Evolutionary conservation across 768 basidiomycete genomes (phyloP).

Genomic region (Boletus barrowsii): DNA sequence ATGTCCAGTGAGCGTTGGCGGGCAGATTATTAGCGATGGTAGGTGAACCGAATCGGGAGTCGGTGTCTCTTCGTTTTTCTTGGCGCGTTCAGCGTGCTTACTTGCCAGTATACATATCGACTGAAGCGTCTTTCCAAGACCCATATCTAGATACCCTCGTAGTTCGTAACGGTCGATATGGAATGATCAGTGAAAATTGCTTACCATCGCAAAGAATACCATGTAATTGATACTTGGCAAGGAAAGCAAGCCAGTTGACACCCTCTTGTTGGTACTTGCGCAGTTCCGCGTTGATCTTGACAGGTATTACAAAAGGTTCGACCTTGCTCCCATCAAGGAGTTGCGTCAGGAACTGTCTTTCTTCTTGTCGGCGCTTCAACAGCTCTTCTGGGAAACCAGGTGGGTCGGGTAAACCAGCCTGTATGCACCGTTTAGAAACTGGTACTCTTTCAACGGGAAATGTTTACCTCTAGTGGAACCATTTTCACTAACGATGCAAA

Average conservation of each 20-base stretch:
- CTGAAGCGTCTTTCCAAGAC: conserved; percentile 95
- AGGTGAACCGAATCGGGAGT: conserved; percentile 80
- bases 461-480: conserved; percentile 88
- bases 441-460: neutral
- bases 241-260: conserved; percentile 97
- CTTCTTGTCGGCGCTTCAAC: conserved; percentile 77
- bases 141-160: conserved; percentile 72
- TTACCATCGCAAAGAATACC: conserved; percentile 96
- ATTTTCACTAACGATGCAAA: conserved; percentile 98
- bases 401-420: conserved; percentile 98
- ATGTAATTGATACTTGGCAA: conserved; percentile 96
- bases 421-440: neutral
- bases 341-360: conserved; percentile 90
- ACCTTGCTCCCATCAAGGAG: conserved; percentile 94
- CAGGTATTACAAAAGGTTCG: conserved; percentile 82
- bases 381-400: conserved; percentile 87
- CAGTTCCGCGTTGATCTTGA: conserved; percentile 87
- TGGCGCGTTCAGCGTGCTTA: conserved; percentile 85
- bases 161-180: neutral
- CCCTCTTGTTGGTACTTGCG: conserved; percentile 98
- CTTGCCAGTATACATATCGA: conserved; percentile 95
- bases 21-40: conserved; percentile 93
- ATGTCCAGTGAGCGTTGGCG: conserved; percentile 95
- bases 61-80: conserved; percentile 60
- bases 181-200: conserved; percentile 15